A percentile compares a stretch with the other conserved stretches of the same genome.
phyloP scores from a whole-genome alignment of 2,329 filamentous ascomycete species.

The Zymoseptoria brevis region DNA sequence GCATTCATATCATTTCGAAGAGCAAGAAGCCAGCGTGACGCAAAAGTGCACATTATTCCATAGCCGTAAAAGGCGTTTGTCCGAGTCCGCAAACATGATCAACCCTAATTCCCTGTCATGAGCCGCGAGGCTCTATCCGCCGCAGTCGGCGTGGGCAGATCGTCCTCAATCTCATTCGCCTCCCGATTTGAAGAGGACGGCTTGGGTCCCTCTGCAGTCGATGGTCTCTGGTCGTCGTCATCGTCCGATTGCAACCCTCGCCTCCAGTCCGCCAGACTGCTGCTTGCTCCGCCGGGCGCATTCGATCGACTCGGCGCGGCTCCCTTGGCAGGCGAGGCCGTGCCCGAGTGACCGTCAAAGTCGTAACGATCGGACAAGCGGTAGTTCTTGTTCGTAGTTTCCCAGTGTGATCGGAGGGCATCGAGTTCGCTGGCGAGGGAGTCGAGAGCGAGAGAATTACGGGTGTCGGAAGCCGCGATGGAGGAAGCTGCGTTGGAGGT shows the following conservation, averaged over 20 bases:
- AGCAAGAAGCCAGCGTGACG: neutral
- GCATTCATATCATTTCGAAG: neutral
- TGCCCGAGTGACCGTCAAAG: conserved; percentile 39
- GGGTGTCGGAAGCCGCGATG: conserved; percentile 14
- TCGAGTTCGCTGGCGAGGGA: conserved; percentile 89
- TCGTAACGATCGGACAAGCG: conserved; percentile 87
- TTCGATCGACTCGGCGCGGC: conserved; percentile 9
- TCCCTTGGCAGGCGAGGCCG: conserved; percentile 2
- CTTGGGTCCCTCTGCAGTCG: conserved; percentile 3
- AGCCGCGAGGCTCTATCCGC: neutral
- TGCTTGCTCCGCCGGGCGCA: conserved; percentile 35
- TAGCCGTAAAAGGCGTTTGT: neutral
- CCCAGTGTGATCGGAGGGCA: conserved; percentile 83
- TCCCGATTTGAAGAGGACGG: conserved; percentile 6
- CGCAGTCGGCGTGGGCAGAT: conserved; percentile 7
- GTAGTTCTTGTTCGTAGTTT: conserved; percentile 92
- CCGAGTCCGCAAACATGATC: neutral
- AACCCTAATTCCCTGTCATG: neutral
- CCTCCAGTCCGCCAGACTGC: conserved; percentile 73
- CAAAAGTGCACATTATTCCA: neutral
- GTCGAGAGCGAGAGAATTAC: conserved; percentile 53
- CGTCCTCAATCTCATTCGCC: conserved; percentile 1
- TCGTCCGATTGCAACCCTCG: conserved; percentile 57
- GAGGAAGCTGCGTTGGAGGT: conserved; percentile 50
- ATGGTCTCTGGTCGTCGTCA: conserved; percentile 19